These are phyloP conservation scores for Mycena sanguinolenta DNA, from an alignment of 768 basidiomycete species.

Conservation along the genomic window DNA sequence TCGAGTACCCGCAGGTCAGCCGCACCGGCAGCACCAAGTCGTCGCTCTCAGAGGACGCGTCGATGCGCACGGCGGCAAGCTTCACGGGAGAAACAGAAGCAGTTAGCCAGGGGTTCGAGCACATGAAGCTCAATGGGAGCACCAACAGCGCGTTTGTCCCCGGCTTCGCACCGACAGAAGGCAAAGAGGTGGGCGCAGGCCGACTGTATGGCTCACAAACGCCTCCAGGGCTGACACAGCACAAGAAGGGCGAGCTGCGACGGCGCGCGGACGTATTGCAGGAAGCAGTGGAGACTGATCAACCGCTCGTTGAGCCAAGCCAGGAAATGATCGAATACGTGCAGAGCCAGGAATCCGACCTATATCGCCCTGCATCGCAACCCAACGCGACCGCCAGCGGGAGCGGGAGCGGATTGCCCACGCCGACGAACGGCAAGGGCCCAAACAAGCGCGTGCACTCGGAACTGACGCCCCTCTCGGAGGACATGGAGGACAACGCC, in stretches of 20 bases:
- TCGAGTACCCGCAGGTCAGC: constrained; percentile 31
- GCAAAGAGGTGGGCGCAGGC: background rate
- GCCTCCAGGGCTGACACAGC: constrained; percentile 38
- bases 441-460: constrained; percentile 57
- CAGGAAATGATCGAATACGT: constrained; percentile 68
- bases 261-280: constrained; percentile 63
- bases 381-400: constrained; percentile 11
- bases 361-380: constrained; percentile 26
- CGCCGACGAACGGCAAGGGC: constrained; percentile 39
- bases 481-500: constrained; percentile 44
- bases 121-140: constrained; percentile 26
- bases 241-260: constrained; percentile 51
- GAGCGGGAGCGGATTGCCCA: background rate
- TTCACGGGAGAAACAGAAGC: constrained; percentile 25
- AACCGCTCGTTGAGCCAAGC: constrained; percentile 62
- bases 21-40: constrained; percentile 33
- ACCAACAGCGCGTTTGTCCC: background rate
- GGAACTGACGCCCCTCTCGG: constrained; percentile 59
- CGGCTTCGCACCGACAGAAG: background rate
- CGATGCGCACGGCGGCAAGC: constrained; percentile 34
- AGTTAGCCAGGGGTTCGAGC: constrained; percentile 40
- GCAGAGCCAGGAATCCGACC: constrained; percentile 41
- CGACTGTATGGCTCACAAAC: constrained; percentile 29
- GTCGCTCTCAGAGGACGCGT: constrained; percentile 36
- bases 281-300: constrained; percentile 59